phyloP scores from a whole-genome alignment of 2,329 filamentous ascomycete genomes.

The Fusarium penzigii region DNA sequence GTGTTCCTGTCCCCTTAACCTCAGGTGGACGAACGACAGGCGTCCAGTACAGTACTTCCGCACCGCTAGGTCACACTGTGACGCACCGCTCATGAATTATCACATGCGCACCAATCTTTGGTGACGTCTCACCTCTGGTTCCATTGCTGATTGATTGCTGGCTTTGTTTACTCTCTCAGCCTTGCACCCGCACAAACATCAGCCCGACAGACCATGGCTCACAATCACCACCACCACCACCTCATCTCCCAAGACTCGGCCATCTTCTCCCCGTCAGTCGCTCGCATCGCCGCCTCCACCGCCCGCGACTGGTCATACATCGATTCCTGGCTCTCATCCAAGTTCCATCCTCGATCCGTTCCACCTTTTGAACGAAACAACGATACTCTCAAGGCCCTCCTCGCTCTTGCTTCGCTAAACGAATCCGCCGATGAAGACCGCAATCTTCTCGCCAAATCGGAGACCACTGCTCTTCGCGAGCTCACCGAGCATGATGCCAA shows the following conservation, averaged over 20 bases:
- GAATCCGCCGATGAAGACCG: conserved; percentile 76
- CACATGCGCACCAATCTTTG: too few relatives aligned
- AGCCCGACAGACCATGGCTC: conserved; percentile 22
- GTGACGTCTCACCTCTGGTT: too few relatives aligned
- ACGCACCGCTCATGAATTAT: too few relatives aligned
- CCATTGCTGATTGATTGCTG: too few relatives aligned
- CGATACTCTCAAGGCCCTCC: conserved; percentile 74
- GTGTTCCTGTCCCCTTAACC: not conserved
- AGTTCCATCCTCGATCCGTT: conserved; percentile 62
- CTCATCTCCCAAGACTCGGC: conserved; percentile 40
- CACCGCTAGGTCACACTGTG: not conserved
- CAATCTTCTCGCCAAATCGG: conserved; percentile 56
- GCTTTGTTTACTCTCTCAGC: not conserved
- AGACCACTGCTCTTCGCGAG: conserved; percentile 60
- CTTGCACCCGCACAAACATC: not conserved
- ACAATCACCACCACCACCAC: conserved; percentile 28
- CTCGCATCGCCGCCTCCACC: conserved; percentile 74
- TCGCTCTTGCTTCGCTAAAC: conserved; percentile 73
- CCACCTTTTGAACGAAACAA: conserved; percentile 85
- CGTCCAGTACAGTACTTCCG: not conserved
- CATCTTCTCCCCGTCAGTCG: conserved; percentile 68
- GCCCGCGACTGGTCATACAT: conserved; percentile 91
- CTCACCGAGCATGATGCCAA: conserved; percentile 34
- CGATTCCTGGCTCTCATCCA: conserved; percentile 76
- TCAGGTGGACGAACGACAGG: not conserved